A percentile compares a stretch with the other conserved stretches of the same genome.
phyloP scores from a whole-genome alignment of 2,329 filamentous ascomycete species.

The Ophiostoma sp. region DNA sequence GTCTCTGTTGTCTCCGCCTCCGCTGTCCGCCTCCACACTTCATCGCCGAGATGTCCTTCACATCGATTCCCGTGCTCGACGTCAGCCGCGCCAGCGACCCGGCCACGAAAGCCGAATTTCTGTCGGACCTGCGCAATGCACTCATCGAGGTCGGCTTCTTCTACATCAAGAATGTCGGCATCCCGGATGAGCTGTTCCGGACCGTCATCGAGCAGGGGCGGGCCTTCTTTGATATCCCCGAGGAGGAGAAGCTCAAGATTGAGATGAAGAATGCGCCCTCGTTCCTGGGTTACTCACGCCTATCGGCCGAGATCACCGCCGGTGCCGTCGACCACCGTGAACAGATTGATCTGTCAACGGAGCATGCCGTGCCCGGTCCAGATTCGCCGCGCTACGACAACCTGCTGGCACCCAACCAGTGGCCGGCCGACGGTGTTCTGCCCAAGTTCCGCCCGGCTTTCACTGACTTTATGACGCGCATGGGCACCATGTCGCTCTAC shows the following conservation, averaged over 20 bases:
- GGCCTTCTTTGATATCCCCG: constrained; percentile 73
- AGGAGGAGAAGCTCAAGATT: constrained; percentile 72
- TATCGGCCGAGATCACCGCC: constrained; percentile 70
- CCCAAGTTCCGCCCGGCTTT: constrained; percentile 69
- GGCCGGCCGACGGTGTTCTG: constrained; percentile 65
- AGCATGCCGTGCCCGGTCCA: constrained; percentile 65
- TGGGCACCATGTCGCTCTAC: constrained; percentile 69
- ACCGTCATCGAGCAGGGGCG: constrained; percentile 68
- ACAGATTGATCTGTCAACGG: constrained; percentile 82
- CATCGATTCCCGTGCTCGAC: constrained; percentile 74
- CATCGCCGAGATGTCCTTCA: constrained; percentile 62
- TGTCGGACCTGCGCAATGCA: constrained; percentile 69
- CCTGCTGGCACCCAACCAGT: constrained; percentile 75
- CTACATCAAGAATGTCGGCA: constrained; percentile 78
- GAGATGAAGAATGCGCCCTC: constrained; percentile 74
- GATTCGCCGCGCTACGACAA: constrained; percentile 70
- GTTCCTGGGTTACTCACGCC: constrained; percentile 68
- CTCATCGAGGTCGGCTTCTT: constrained; percentile 86
- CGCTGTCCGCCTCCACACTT: background rate
- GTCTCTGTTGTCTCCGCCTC: background rate
- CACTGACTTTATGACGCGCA: constrained; percentile 72
- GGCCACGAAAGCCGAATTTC: constrained; percentile 69
- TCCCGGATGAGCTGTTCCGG: constrained; percentile 64
- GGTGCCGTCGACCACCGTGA: constrained; percentile 76
- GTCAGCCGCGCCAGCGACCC: constrained; percentile 65